Evolutionary conservation across 495 filamentous ascomycete genomes (phyloP), one percentile per base, ranked within the genome.

Genomic region (Barbatosphaeria neglecta): DNA sequence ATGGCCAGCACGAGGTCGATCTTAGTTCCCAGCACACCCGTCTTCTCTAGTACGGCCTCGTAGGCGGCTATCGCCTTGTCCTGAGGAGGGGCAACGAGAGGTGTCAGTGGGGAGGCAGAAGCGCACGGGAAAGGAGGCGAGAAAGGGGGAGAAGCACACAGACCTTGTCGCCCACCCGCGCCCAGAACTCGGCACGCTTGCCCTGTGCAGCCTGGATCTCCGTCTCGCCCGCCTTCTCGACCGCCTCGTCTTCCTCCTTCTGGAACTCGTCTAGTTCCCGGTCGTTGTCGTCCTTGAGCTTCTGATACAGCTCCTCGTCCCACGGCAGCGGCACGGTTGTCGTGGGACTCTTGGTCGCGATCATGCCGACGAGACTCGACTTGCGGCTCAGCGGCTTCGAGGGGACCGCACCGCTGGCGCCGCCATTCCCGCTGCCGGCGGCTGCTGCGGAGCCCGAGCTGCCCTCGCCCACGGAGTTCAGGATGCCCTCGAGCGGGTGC

Each of bases 1-100:
- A 96, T 95, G 38, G 92, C 92, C 22, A 98, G 77, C 20, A 95
- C 89, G 39, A 98, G 68, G 62, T 98, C 92, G 55, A 98, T 98
- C 69, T 95, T 96, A 46, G 84, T 93, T 50, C 93, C 92, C 16
- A 97, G 76, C 53, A 94, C 83, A 48, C 87, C 83, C 17, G 87
- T 96, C 70, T 96, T 96, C 53, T 93, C 86, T 50, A 94, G 84
- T 22, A 97, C 77, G 50, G 83, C 81, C 70, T 98, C 92, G 72
- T 90, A 90, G 23, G 86, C 78, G 38, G 85, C 78, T 56, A 97
- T 82, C 9, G 92, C 85, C 80, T 90, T 87, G 56, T 97, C 92
- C 90, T 96, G 55, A n/a, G n/a, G n/a, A n/a, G n/a, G n/a, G n/a
- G n/a, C 13, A 43, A 22, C 53, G 33, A 51, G 13, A 37, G 18